Base-by-base conservation (phyloP, 2,329 filamentous ascomycete species). In the Cladosporium sp. region DNA sequence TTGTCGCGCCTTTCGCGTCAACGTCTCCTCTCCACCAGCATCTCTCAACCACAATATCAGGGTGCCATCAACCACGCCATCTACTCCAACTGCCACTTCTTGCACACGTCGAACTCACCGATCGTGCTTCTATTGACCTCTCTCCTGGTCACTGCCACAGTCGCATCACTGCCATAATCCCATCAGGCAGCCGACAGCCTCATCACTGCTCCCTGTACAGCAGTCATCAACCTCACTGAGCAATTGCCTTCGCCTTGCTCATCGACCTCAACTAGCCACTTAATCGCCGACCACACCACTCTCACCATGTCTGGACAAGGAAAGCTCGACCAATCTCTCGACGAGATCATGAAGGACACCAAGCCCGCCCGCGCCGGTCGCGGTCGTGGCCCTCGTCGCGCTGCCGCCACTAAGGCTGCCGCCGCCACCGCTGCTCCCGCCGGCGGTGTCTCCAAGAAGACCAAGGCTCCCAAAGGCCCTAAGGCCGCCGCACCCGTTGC, bases 281-380 rank as follows among this genome's bases (percentile, higher is more conserved):
- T 20, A 19, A 20, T 44, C 28, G 10, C 45, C 15, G 22, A 37
- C 19, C 53, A 45, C 10, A 48, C 25, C 22, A 24, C 9, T 25
- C 62, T 65, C 67, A 88, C 68, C 66, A 96, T 96, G 91, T 90
- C 91, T 81, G 88, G 85, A 80, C 51, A 54, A 45, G 51, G 51
- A 54, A 97, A 97, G 80, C 89, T 99, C 72, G 91, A 97, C 76
- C 88, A 95, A 81, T 92, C 91, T 80, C 90, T 99, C 67, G 94
- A 97, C 75, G 91, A 97, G 79, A 97, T 99, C 77, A 87, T 96
- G 80, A 90, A 88, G 74, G 89, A 86, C 51, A 86, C 82, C 75
- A 77, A 83, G 58, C 51, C 77, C 73, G 77, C 72, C 73, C 79
- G 73, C 71, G 51, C 51, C 37, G 51, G 51, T 45, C 66, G 67